Percentiles rank a stretch among this genome's conserved stretches.
phyloP scores from a whole-genome alignment of 1,284 basidiomycete genomes.

The Tylopilus orsonianus region DNA sequence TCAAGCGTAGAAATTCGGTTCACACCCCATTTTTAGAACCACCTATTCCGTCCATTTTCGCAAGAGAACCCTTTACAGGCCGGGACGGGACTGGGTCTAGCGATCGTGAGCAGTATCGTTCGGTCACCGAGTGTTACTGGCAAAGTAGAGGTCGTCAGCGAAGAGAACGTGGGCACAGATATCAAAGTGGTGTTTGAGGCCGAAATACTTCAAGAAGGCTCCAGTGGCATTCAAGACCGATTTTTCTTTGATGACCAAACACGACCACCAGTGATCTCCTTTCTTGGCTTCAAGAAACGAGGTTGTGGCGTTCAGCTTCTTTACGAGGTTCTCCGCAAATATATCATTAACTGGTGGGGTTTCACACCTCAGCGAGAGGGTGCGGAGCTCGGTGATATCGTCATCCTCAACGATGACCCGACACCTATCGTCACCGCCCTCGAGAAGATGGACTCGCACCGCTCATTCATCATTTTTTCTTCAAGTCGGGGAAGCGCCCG shows the following conservation, averaged over 20 bases:
- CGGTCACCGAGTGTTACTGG: conserved; percentile 85
- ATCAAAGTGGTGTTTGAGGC: conserved; percentile 87
- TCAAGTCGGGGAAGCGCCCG: conserved; percentile 66
- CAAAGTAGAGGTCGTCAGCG: conserved; percentile 85
- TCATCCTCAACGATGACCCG: conserved; percentile 83
- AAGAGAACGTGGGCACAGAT: conserved; percentile 90
- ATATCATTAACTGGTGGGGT: conserved; percentile 78
- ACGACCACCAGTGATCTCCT: conserved; percentile 56
- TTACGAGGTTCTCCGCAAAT: conserved; percentile 59
- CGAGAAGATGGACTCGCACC: conserved; percentile 52
- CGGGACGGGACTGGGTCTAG: conserved; percentile 94
- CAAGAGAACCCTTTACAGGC: conserved; percentile 91
- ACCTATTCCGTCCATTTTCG: conserved; percentile 96
- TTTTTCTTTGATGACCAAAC: conserved; percentile 48
- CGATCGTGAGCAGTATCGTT: conserved; percentile 93
- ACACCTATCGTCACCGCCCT: conserved; percentile 58
- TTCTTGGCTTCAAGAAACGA: conserved; percentile 71
- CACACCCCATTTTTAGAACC: conserved; percentile 56
- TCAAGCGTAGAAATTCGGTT: conserved; percentile 1
- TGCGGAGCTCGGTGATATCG: conserved; percentile 64
- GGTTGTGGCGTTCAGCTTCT: conserved; percentile 74
- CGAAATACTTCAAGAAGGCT: conserved; percentile 52
- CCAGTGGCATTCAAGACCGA: conserved; percentile 41
- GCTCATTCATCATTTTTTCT: conserved; percentile 76
- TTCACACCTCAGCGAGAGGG: conserved; percentile 54